Conservation (phyloP, 257 asterid species). For the Solanum infundibuliforme region DNA sequence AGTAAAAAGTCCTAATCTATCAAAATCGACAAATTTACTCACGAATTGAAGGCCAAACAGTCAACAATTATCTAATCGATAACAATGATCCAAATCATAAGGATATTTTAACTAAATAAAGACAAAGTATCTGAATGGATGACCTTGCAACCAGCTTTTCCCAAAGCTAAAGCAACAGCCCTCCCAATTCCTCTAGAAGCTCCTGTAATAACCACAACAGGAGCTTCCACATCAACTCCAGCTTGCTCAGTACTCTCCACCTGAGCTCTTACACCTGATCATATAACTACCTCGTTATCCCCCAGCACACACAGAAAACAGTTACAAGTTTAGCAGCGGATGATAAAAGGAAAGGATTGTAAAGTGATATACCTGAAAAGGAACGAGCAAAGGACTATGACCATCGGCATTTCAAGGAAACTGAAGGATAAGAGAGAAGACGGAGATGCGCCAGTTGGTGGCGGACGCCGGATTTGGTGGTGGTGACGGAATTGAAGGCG, state of each 20-base stretch:
- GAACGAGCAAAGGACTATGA: background rate
- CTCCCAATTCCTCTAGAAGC: slow-evolving; percentile 11
- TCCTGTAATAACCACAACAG: slow-evolving; percentile 9
- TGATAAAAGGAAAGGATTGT: background rate
- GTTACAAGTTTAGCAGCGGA: background rate
- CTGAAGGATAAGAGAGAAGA: background rate
- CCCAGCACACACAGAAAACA: background rate
- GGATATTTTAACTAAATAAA: background rate
- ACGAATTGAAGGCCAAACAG: background rate
- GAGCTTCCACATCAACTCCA: background rate
- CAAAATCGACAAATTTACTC: background rate
- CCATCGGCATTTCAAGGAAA: background rate
- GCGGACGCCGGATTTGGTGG: background rate
- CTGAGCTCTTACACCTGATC: slow-evolving; percentile 6
- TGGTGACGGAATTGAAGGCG: background rate
- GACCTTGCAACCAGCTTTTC: slow-evolving; percentile 13
- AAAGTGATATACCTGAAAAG: background rate
- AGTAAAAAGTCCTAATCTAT: background rate
- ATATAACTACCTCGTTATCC: background rate
- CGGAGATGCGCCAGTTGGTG: background rate
- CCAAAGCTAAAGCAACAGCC: slow-evolving; percentile 11
- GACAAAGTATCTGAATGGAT: background rate
- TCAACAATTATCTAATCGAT: background rate
- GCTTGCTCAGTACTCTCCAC: background rate
- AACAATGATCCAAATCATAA: background rate